These are phyloP conservation scores for Balakata baccata DNA, from an alignment of 345 rosid species.

Conservation along the genomic window DNA sequence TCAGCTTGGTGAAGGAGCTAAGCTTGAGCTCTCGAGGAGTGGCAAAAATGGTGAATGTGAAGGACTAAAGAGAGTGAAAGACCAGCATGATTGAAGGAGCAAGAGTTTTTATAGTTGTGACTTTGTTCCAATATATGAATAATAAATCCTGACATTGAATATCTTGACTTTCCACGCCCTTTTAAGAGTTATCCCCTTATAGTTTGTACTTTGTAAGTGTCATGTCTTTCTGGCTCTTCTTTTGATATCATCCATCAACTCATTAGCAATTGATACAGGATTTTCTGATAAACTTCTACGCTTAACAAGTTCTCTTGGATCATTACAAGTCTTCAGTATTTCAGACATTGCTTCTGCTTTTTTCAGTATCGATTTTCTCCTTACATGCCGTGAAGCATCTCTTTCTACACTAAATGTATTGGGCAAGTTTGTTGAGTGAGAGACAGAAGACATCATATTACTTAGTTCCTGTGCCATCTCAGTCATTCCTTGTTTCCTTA, in stretches of 20 bases:
- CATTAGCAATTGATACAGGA: conserved; percentile 19
- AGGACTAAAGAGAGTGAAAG: neutral
- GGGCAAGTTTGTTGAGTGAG: conserved; percentile 61
- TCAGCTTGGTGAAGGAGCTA: neutral
- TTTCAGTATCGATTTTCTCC: conserved; percentile 51
- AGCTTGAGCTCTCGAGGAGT: neutral
- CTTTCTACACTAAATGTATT: conserved; percentile 33
- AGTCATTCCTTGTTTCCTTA: conserved; percentile 52
- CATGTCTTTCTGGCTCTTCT: neutral
- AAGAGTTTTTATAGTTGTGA: neutral
- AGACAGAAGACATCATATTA: conserved; percentile 57
- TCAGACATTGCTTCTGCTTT: conserved; percentile 80
- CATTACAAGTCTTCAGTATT: conserved; percentile 54
- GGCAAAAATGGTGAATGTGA: neutral
- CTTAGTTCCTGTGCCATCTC: conserved; percentile 52
- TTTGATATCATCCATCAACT: conserved; percentile 15
- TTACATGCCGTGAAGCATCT: conserved; percentile 31
- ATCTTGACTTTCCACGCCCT: neutral
- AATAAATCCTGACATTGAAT: neutral
- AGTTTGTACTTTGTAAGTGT: neutral
- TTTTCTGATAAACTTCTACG: conserved; percentile 14
- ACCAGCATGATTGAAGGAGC: neutral
- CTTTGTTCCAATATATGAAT: neutral
- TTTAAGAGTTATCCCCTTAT: neutral
- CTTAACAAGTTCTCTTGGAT: conserved; percentile 48